Conservation (phyloP, 1,284 basidiomycete genomes). For the Ceraceosorus guamensis region DNA sequence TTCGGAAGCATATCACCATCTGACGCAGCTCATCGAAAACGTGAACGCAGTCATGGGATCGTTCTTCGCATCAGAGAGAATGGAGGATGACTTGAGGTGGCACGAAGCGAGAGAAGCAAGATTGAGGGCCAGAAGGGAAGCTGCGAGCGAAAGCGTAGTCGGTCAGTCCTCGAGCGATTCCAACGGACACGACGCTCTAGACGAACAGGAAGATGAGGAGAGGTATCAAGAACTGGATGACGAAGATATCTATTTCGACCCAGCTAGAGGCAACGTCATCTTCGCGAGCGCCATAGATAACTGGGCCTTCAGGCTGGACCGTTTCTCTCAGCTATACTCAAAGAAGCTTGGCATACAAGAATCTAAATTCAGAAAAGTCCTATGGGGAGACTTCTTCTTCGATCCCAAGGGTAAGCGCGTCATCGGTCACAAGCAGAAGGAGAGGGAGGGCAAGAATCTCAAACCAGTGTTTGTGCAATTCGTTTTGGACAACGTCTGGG, state of each 20-base stretch:
- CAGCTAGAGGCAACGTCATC: slow-evolving; percentile 89
- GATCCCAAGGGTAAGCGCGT: slow-evolving; percentile 94
- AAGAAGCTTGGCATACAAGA: slow-evolving; percentile 88
- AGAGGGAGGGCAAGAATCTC: slow-evolving; percentile 60
- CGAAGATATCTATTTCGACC: slow-evolving; percentile 87
- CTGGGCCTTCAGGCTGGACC: slow-evolving; percentile 92
- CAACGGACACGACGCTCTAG: slow-evolving; percentile 50
- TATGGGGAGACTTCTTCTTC: slow-evolving; percentile 97
- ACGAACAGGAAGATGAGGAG: slow-evolving; percentile 15
- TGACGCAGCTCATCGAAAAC: slow-evolving; percentile 86
- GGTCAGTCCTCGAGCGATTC: slow-evolving; percentile 51
- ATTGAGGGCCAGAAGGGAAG: slow-evolving; percentile 65
- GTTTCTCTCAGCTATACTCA: slow-evolving; percentile 88
- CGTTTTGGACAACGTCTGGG: slow-evolving; percentile 94
- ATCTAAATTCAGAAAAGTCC: slow-evolving; percentile 70
- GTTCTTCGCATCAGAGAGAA: slow-evolving; percentile 90
- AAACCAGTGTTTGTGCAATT: slow-evolving; percentile 99
- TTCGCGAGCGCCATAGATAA: slow-evolving; percentile 95
- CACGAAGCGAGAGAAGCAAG: slow-evolving; percentile 80
- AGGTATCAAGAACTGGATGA: slow-evolving; percentile 78
- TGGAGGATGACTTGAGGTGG: slow-evolving; percentile 87
- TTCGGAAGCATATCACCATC: slow-evolving; percentile 86
- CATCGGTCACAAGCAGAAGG: slow-evolving; percentile 79
- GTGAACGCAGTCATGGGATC: slow-evolving; percentile 97
- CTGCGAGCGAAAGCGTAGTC: slow-evolving; percentile 18